phyloP scores from a whole-genome alignment of 768 basidiomycete genomes.

The Calocybe cyanea region DNA sequence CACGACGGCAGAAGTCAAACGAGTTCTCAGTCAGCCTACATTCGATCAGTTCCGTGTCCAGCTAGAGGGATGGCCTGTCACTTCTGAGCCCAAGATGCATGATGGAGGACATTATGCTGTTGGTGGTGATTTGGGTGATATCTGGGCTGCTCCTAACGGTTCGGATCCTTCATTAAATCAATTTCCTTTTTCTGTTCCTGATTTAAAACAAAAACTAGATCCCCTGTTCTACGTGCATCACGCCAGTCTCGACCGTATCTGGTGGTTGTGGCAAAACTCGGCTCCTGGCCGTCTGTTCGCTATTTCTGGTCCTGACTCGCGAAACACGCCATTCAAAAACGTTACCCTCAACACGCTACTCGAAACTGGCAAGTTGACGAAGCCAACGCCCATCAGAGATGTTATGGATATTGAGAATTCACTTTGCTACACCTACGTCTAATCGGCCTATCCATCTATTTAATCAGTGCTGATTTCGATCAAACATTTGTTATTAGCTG shows the following conservation, averaged over 20 bases:
- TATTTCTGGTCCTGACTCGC: constrained; percentile 19
- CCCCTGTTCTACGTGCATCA: constrained; percentile 24
- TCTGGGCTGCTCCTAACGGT: neutral
- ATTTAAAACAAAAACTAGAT: constrained; percentile 13
- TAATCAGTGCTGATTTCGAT: too few relatives aligned
- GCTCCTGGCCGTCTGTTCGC: constrained; percentile 12
- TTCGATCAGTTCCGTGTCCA: constrained; percentile 17
- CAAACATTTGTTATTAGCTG: too few relatives aligned
- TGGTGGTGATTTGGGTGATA: constrained; percentile 9
- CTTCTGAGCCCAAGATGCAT: constrained; percentile 4
- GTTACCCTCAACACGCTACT: constrained; percentile 20
- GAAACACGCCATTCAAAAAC: constrained; percentile 17
- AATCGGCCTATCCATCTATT: too few relatives aligned
- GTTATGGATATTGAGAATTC: constrained; percentile 20
- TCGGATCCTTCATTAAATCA: neutral
- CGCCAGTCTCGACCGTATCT: constrained; percentile 20
- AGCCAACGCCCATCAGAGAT: constrained; percentile 18
- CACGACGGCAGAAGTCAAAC: constrained; percentile 16
- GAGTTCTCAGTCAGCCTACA: constrained; percentile 15
- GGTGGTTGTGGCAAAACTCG: constrained; percentile 22
- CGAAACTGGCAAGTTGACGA: constrained; percentile 17
- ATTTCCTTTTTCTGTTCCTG: neutral
- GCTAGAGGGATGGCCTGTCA: constrained; percentile 14
- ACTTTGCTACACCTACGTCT: constrained; percentile 21
- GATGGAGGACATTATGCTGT: constrained; percentile 13